Percentiles rank a stretch among this genome's conserved stretches.
phyloP scores from a whole-genome alignment of 192 early-diverging fungal species.

The Coemansia sp. region DNA sequence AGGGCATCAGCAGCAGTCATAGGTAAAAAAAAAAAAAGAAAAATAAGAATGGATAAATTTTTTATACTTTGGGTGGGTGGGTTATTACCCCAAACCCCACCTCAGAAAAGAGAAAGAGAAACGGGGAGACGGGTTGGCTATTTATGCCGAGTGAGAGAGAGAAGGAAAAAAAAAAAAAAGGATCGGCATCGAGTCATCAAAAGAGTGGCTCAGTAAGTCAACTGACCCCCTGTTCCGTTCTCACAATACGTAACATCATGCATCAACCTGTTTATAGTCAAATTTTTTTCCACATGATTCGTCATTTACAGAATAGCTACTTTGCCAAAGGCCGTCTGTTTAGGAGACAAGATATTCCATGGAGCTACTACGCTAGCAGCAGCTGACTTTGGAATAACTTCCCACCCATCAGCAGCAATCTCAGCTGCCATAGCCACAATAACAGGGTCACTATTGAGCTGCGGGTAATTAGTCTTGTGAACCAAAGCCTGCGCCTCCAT shows the following conservation, averaged over 20 bases:
- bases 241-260: too few species aligned
- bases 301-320: background rate
- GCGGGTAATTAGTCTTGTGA: constrained; percentile 1
- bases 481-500: background rate
- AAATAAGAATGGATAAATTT: background rate
- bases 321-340: background rate
- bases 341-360: background rate
- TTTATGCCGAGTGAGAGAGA: background rate
- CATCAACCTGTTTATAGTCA: too few species aligned
- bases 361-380: background rate
- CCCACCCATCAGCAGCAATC: constrained; percentile 2
- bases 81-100: too few species aligned
- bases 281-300: too few species aligned
- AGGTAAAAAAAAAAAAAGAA: background rate
- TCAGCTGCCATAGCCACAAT: background rate
- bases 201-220: background rate
- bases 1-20: constrained; percentile 9
- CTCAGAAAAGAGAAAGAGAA: background rate
- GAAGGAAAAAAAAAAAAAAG: background rate
- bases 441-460: background rate
- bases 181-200: background rate
- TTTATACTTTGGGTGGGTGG: too few species aligned
- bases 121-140: background rate
- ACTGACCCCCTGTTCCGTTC: background rate
- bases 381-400: background rate